These are phyloP conservation scores for Fusarium avenaceum DNA, from an alignment of 2,329 filamentous ascomycete genomes.

Conservation along the genomic window DNA sequence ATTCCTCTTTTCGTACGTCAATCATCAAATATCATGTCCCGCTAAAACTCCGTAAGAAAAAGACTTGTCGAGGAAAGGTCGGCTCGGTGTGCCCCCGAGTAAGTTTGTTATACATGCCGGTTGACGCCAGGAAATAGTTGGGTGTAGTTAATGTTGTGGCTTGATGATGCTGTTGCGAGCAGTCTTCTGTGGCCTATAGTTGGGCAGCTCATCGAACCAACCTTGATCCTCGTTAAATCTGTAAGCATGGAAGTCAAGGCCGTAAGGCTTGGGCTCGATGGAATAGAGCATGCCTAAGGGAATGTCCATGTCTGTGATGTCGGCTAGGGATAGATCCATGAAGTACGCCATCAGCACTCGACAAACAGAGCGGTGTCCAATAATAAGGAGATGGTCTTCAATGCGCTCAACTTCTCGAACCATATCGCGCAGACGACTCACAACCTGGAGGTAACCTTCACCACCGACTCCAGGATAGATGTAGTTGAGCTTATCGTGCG, in stretches of 20 bases:
- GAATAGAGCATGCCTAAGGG: constrained; percentile 94
- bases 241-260: constrained; percentile 96
- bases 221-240: constrained; percentile 82
- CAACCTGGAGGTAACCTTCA: constrained; percentile 96
- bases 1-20: constrained; percentile 42
- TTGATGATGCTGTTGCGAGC: constrained; percentile 51
- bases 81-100: constrained; percentile 17
- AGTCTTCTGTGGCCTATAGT: constrained; percentile 79
- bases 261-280: constrained; percentile 97
- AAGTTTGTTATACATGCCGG: constrained; percentile 44
- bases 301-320: constrained; percentile 94
- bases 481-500: constrained; percentile 91
- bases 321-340: constrained; percentile 88
- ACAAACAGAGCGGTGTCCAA: constrained; percentile 92
- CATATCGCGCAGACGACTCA: constrained; percentile 93
- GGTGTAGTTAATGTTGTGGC: constrained; percentile 8
- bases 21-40: constrained; percentile 41
- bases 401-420: constrained; percentile 98
- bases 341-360: constrained; percentile 97
- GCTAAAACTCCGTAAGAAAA: constrained; percentile 43
- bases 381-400: constrained; percentile 92
- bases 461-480: constrained; percentile 96
- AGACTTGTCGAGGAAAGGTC: constrained; percentile 4
- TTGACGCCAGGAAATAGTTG: constrained; percentile 12
- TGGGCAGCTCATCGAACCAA: constrained; percentile 88